Evolutionary conservation across 169 alveolate genomes (phyloP).

Genomic region (Theileria annulata): DNA sequence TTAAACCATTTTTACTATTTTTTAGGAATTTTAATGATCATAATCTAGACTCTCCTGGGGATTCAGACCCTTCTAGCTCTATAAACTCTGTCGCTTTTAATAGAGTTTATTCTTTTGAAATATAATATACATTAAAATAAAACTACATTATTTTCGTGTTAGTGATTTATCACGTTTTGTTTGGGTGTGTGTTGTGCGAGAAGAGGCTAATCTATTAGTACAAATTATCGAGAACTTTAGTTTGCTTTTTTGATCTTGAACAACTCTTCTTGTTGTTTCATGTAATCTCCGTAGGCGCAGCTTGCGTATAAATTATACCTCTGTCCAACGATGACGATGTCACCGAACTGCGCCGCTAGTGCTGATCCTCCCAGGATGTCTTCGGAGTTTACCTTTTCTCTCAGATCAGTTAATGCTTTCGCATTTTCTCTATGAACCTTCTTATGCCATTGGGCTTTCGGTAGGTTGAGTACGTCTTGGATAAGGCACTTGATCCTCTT

Average conservation of each 20-base stretch:
- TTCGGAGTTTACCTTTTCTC: constrained; percentile 86
- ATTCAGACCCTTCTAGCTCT: neutral
- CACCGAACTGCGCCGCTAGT: constrained; percentile 88
- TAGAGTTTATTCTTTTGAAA: constrained; percentile 4
- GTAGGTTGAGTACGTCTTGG: constrained; percentile 87
- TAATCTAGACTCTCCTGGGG: constrained; percentile 1
- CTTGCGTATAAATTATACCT: constrained; percentile 81
- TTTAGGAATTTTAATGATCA: constrained; percentile 18
- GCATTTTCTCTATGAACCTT: constrained; percentile 88
- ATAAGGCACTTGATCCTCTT: constrained; percentile 86
- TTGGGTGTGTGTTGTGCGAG: neutral
- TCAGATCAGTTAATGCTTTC: constrained; percentile 85
- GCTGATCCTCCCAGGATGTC: constrained; percentile 89
- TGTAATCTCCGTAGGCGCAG: constrained; percentile 77
- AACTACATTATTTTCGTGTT: constrained; percentile 9
- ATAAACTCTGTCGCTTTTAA: neutral
- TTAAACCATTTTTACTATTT: neutral
- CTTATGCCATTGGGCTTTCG: constrained; percentile 88
- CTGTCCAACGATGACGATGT: constrained; percentile 87
- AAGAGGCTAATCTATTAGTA: neutral
- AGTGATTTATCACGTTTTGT: neutral
- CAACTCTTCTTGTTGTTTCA: constrained; percentile 76
- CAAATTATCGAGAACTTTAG: neutral
- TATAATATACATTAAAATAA: neutral
- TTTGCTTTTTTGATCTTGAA: constrained; percentile 31